phyloP scores from a whole-genome alignment of 805 yeast species.

The Metschnikowia arizonensis region DNA sequence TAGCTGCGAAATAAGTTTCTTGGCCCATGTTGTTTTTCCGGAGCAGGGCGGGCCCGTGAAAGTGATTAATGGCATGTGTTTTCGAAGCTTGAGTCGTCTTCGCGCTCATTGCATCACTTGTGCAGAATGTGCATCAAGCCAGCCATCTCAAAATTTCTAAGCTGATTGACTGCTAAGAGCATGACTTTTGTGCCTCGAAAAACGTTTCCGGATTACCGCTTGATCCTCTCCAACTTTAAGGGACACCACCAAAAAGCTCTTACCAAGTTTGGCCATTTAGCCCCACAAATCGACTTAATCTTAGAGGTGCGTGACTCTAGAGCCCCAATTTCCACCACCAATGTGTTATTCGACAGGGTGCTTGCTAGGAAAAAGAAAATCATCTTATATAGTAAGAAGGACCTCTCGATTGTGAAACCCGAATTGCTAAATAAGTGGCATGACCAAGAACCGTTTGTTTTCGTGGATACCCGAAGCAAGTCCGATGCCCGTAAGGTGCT shows the following conservation, averaged over 20 bases:
- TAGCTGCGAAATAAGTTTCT: conserved; percentile 47
- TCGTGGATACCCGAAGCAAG: conserved; percentile 54
- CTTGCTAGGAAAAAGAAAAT: conserved; percentile 52
- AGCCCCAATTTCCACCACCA: conserved; percentile 83
- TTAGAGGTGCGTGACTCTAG: conserved; percentile 85
- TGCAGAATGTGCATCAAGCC: conserved; percentile 1
- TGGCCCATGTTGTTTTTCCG: conserved; percentile 79
- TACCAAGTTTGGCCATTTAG: conserved; percentile 56
- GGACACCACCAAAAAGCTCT: conserved; percentile 89
- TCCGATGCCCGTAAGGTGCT: conserved; percentile 50
- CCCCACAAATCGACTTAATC: conserved; percentile 78
- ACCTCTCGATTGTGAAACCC: conserved; percentile 47
- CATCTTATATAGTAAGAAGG: conserved; percentile 77
- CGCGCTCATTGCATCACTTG: background rate
- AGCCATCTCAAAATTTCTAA: background rate
- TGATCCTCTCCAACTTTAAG: conserved; percentile 73
- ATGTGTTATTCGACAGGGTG: conserved; percentile 69
- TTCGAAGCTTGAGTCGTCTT: background rate
- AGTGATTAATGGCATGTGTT: conserved; percentile 79
- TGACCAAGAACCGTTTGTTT: conserved; percentile 33
- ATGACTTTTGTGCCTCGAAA: conserved; percentile 62
- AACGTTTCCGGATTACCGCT: conserved; percentile 68
- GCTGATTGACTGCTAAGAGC: background rate
- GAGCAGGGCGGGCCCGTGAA: conserved; percentile 82
- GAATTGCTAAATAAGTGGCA: conserved; percentile 35